phyloP scores from a whole-genome alignment of 768 basidiomycete genomes.

The Termitomyces sp. region DNA sequence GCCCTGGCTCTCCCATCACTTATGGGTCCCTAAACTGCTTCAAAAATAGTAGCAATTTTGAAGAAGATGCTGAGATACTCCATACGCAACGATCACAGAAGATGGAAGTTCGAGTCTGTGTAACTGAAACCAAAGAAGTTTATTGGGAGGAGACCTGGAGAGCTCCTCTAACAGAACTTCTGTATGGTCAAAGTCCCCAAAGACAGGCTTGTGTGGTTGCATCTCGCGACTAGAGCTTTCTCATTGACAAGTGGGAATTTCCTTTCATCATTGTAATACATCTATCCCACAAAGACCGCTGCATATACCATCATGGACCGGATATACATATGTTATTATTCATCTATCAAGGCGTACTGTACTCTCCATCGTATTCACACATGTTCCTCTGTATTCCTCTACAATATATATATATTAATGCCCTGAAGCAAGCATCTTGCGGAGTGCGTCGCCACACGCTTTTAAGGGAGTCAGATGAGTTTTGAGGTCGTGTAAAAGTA shows the following conservation, averaged over 20 bases:
- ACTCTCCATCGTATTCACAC: neutral
- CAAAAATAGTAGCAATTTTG: constrained; percentile 22
- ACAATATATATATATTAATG: neutral
- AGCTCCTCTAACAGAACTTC: neutral
- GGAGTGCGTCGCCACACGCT: neutral
- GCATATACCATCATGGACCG: neutral
- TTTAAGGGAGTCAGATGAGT: neutral
- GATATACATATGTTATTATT: neutral
- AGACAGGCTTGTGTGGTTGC: neutral
- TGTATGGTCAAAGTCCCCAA: neutral
- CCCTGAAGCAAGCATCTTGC: too few relatives aligned
- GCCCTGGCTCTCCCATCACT: constrained; percentile 20
- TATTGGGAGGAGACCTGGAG: constrained; percentile 9
- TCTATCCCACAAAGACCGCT: neutral
- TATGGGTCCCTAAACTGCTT: constrained; percentile 28
- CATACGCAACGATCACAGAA: constrained; percentile 17
- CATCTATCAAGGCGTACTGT: neutral
- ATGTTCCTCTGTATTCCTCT: neutral
- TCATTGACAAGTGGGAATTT: neutral
- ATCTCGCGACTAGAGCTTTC: neutral
- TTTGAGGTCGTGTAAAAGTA: neutral
- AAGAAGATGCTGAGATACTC: constrained; percentile 23
- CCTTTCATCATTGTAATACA: neutral
- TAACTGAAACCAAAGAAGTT: constrained; percentile 8
- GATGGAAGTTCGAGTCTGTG: constrained; percentile 10